Evolutionary conservation across 2,329 filamentous ascomycete species (phyloP), one percentile per base, ranked within the genome.

Genomic region (Trichoderma aggressivum): DNA sequence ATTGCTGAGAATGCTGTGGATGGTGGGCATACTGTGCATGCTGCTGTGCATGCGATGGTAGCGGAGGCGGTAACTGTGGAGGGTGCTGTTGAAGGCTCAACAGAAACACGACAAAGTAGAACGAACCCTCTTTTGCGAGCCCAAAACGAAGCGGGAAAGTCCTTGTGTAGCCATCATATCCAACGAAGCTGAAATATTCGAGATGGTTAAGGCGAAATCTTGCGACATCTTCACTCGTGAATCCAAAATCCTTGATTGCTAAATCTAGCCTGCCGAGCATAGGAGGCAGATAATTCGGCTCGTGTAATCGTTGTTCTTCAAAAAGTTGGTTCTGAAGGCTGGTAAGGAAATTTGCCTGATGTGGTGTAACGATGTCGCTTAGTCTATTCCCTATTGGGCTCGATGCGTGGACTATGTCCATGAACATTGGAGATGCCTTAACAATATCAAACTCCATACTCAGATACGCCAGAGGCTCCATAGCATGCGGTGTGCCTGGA

Each of bases 241-340:
- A 89, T 1, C 86, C 85, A 16, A 90, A 82, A 1, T 82, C 81
- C 70, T 87, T 85, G 36, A 90, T 86, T 18, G 88, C 84, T 30
- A 85, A 82, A 28, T 88, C 85, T 64, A 88, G 85, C 71, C 85
- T 85, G 47, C 83, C 84, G 72, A 88, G 85, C n/a, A 91, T 90
- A 2, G 89, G 89, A 5, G 89, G 89, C 24, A 91, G 82, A 76
- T 91, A 90, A 59, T 88, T 88, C 21, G 89, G 88, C 34, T 89
- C 87, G 70, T 84, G 87, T 74, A 84, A 82, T 36, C 83, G 81
- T 72, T 89, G 88, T 74, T 91, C 89, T 18, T 86, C 85, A 66
- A 88, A 84, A 60, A 91, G 82, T 64, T 84, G 82, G 61, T 82
- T 82, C 74, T 87, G 86, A 58, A 90, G 79, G 10, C 79, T 80